Conservation (phyloP, 345 rosid genomes). For the Psidium guajava region DNA sequence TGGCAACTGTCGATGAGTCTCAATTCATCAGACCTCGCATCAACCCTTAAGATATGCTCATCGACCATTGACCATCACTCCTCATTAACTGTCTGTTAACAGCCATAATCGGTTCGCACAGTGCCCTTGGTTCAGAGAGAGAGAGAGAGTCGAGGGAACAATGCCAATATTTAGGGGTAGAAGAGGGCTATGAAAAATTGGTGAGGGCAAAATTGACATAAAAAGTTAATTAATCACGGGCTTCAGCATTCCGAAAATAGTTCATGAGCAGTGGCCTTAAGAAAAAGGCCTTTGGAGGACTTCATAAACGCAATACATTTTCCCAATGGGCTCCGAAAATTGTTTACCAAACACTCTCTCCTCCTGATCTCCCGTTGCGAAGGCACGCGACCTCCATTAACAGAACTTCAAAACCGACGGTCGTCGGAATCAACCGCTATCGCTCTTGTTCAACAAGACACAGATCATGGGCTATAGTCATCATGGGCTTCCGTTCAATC, state of each 20-base stretch:
- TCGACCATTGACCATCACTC: neutral
- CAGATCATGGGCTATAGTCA: neutral
- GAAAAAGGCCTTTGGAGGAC: neutral
- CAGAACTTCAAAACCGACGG: neutral
- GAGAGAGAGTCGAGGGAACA: neutral
- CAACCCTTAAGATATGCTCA: neutral
- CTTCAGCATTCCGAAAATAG: neutral
- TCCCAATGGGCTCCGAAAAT: neutral
- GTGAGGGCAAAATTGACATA: neutral
- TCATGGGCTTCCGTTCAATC: neutral
- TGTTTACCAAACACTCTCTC: neutral
- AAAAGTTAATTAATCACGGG: neutral
- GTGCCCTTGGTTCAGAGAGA: neutral
- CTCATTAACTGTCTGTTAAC: neutral
- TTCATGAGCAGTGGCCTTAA: neutral
- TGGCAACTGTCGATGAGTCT: neutral
- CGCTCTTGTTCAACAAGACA: neutral
- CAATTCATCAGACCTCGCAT: neutral
- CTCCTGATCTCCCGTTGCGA: neutral
- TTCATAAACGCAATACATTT: neutral
- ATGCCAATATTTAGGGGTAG: neutral
- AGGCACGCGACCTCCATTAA: neutral
- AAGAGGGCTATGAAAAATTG: neutral
- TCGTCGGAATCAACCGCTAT: neutral
- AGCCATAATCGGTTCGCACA: neutral